Evolutionary conservation across 176 grass and related monocot species (phyloP), one percentile per base, ranked within the genome.

Genomic region (Oryza glumipatula): DNA sequence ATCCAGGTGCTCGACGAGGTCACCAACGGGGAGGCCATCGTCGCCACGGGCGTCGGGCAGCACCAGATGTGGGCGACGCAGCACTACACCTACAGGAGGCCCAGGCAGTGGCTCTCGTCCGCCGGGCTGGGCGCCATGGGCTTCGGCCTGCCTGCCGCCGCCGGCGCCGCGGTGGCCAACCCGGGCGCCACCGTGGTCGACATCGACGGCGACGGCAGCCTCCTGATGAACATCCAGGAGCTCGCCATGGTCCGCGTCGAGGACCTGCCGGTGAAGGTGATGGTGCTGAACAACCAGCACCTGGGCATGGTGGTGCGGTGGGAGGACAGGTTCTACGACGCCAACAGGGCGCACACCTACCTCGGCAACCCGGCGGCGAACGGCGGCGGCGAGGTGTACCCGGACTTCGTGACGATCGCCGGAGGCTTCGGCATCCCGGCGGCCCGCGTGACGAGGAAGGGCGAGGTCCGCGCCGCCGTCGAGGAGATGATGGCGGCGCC

Each of bases 1-100:
- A 98, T 98, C 61, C 72, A 95, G 83, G 87, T 95, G 24, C 89
- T 98, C 60, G 91, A 95, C 81, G 96, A 98, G 84, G 46, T 98
- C 33, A 94, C 93, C 0, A 89, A 89, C 4, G 93, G 96, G 16
- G 93, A 95, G 33, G 96, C 89, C 0, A 98, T 98, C 82, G 84
- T 95, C 63, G 89, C 83, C 22, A 95, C 93, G 1, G 96, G 96
- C 41, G 96, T 98, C 11, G 96, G 96, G 70, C 93, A 98, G 80
- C 93, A 94, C 56, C 96, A 95, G 84, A 98, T 98, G 96, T 98
- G 96, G 93, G 96, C 96, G 0, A 91, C 96, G 7, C 93, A 98
- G 71, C 92, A 92, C 61, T 95, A 95, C 87, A 89, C 79, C 7
- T 94, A 89, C 74, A 92, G 85, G 80, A 65, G 85, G 14, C 87